Conservation (phyloP, 495 filamentous ascomycete genomes). For the Choiromyces venosus region DNA sequence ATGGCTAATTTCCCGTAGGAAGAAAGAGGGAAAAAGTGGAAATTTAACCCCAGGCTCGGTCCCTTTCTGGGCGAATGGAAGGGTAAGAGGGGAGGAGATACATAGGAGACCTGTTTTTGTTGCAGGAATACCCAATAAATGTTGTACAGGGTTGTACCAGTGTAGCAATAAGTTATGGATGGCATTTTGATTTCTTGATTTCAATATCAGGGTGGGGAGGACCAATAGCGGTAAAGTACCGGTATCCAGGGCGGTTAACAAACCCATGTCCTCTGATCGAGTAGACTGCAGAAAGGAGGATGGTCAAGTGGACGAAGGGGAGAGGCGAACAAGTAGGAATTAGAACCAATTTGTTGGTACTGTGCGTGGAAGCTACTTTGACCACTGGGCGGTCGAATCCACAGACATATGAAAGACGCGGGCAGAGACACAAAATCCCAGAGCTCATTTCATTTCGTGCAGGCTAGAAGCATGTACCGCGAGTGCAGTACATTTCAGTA, state of each 20-base stretch:
- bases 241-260: neutral
- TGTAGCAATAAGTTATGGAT: neutral
- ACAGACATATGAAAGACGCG: neutral
- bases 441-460: neutral
- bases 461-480: neutral
- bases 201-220: neutral
- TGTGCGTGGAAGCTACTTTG: too few species aligned
- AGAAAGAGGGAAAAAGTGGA: neutral
- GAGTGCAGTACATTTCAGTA: neutral
- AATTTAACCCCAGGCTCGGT: neutral
- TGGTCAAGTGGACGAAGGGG: neutral
- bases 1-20: neutral
- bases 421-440: neutral
- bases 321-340: neutral
- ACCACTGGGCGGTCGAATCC: too few species aligned
- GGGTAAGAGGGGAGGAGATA: neutral
- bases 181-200: neutral
- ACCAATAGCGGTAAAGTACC: neutral
- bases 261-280: neutral
- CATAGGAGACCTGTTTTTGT: neutral
- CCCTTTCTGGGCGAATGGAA: neutral
- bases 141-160: neutral
- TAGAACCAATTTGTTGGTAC: neutral
- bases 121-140: neutral
- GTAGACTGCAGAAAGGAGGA: neutral